A percentile compares a stretch with the other conserved stretches of the same genome.
Conservation (phyloP, 2,329 filamentous ascomycete genomes). For the Monosporascus sp. region DNA sequence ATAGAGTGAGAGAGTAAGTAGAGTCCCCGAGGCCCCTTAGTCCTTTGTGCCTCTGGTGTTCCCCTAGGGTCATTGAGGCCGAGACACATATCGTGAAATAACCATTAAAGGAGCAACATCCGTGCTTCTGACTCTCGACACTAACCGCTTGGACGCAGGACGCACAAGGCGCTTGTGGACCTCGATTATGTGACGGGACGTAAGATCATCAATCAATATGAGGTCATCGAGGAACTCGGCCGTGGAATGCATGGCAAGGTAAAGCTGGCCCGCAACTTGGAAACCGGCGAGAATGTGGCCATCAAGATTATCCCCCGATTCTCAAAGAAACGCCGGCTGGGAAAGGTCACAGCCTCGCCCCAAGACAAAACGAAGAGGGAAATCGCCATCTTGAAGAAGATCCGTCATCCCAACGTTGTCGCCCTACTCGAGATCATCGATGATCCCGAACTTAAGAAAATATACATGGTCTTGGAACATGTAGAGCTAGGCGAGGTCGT, state of each 20-base stretch:
- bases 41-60: background rate
- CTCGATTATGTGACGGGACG: conserved; percentile 83
- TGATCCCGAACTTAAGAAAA: conserved; percentile 92
- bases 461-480: conserved; percentile 95
- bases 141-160: conserved; percentile 42
- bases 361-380: conserved; percentile 87
- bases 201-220: conserved; percentile 96
- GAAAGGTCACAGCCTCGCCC: conserved; percentile 65
- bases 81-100: background rate
- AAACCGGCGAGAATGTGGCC: conserved; percentile 74
- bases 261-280: conserved; percentile 80
- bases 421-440: conserved; percentile 95
- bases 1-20: conserved; percentile 71
- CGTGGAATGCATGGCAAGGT: conserved; percentile 97
- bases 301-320: conserved; percentile 98
- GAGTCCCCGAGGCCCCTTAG: background rate
- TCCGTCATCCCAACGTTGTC: conserved; percentile 94
- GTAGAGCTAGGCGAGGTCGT: conserved; percentile 90
- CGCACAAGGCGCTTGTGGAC: conserved; percentile 86
- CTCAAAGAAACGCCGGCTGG: conserved; percentile 88
- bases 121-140: background rate
- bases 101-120: background rate
- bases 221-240: conserved; percentile 93
- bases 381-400: conserved; percentile 97
- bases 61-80: background rate